Evolutionary conservation across 306 rosid genomes (phyloP).

Genomic region (Gillenia trifoliata): DNA sequence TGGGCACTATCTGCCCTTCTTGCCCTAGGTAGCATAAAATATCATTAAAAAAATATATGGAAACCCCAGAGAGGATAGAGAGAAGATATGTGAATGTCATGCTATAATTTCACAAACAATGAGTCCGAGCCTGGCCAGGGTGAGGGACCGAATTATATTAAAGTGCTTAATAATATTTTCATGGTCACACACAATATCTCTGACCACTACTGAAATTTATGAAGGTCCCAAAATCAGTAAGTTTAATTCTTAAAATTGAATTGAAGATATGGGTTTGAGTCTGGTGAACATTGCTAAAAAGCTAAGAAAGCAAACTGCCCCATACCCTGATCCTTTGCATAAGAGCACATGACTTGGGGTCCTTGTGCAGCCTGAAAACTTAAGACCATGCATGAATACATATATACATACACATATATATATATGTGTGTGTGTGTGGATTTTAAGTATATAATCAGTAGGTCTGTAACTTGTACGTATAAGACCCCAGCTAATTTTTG

Average conservation of each 20-base stretch:
- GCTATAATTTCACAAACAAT: not conserved
- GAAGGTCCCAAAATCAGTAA: not conserved
- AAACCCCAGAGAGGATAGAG: not conserved
- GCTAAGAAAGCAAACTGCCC: not conserved
- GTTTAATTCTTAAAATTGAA: not conserved
- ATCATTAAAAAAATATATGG: too few relatives aligned
- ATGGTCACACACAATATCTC: not conserved
- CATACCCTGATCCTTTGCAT: not conserved
- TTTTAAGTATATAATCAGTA: too few relatives aligned
- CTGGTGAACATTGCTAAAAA: not conserved
- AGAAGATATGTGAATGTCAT: not conserved
- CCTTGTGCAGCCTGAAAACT: too few relatives aligned
- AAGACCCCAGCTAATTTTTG: too few relatives aligned
- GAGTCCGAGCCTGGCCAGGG: not conserved
- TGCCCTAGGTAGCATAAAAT: not conserved
- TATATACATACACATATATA: too few relatives aligned
- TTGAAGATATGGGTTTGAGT: not conserved
- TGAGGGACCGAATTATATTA: not conserved
- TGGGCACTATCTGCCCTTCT: not conserved
- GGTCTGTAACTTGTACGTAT: too few relatives aligned
- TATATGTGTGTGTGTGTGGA: too few relatives aligned
- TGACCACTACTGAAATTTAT: not conserved
- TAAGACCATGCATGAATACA: too few relatives aligned
- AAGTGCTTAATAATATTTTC: not conserved
- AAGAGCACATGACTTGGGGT: not conserved